Base-by-base conservation (phyloP, 306 rosid genomes). In the Argentina anserina region DNA sequence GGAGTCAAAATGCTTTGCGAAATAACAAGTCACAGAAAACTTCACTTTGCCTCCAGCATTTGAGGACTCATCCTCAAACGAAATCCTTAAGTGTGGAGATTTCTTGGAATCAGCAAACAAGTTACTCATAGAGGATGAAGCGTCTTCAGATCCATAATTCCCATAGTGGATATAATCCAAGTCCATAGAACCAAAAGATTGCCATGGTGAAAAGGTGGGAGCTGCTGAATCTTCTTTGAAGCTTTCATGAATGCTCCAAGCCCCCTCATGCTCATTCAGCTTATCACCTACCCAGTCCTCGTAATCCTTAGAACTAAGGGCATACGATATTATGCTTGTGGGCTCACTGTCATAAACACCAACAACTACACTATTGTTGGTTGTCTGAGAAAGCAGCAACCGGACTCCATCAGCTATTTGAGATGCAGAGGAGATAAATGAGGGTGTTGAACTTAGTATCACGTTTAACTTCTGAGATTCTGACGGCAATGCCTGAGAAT, bases 331-430 rank as follows among this genome's bases (percentile, higher is more conserved):
- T 74, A 95, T 86, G 85, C 99, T 95, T 28, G 97, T 87, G 76
- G 86, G 96, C 76, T 95, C 99, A 36, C 90, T 79, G 79, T 95
- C 99, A 81, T 88, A 95, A 80, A 95, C 93, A 73, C 96, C 99
- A 66, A 92, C 79, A 63, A 95, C 99, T 67, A 87, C 68, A 74
- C 86, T 89, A 47, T 81, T 78, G 26, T 69, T 72, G 72, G 82
- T 80, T n/a, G 85, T 83, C 80, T 81, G 93, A 63, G 97, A 84
- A 85, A 87, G 96, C 66, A 95, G 82, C 86, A 95, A 78, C 26
- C 94, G 88, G 46, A 87, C 96, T 23, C 99, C 99, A 70, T 90
- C 97, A 29, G 90, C 83, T 33, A 92, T 80, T 74, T 28, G 80
- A 72, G 93, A 83, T 42, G 77, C 83, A 0, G 97, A 83, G 79